Evolutionary conservation across 2,329 filamentous ascomycete genomes (phyloP), one percentile per base, ranked within the genome.

Genomic region (Plectosphaerella cucumerina): DNA sequence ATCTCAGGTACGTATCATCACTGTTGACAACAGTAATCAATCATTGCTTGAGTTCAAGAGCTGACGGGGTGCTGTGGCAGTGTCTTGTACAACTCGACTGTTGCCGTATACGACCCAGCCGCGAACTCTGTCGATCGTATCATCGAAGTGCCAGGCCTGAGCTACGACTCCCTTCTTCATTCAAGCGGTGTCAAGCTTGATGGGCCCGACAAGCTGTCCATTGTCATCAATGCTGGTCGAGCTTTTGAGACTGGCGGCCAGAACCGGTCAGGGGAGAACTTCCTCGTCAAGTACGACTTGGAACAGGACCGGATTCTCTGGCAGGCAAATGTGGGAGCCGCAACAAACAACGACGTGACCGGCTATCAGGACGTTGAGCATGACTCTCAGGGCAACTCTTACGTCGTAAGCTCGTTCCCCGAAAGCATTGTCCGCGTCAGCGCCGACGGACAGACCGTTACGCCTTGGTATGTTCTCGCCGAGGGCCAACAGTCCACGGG

Each of bases 1-100:
- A 64, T 47, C 62, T 69, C 31, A 62, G 62, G 63, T 65, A 37
- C 21, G 56, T 51, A 5, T 31, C 26, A 31, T n/a, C n/a, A n/a
- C n/a, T n/a, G n/a, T n/a, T n/a, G n/a, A n/a, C n/a, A 5, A 31
- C 12, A 6, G 12, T 11, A 6, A 21, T 44, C 8, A 9, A 23
- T 8, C 14, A 31, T 5, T 4, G 15, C 17, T 26, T 33, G 10
- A 12, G 22, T 22, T 17, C 11, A 9, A 9, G 14, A n/a, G 18
- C 51, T 51, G 23, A 50, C 6, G 10, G 11, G 12, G 3, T 21
- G 26, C 58, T 56, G 8, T 31, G 12, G 8, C 26, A 31, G 26
- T 8, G 51, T 55, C n/a, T 48, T 57, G 3, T 59, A 54, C 47
- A 59, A 60, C 51, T 50, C 56, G 4, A 58, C 53, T 26, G 53